A percentile compares a stretch with the other conserved stretches of the same genome.
Conservation (phyloP, 1,284 basidiomycete species). For the Dichomitus squalens region DNA sequence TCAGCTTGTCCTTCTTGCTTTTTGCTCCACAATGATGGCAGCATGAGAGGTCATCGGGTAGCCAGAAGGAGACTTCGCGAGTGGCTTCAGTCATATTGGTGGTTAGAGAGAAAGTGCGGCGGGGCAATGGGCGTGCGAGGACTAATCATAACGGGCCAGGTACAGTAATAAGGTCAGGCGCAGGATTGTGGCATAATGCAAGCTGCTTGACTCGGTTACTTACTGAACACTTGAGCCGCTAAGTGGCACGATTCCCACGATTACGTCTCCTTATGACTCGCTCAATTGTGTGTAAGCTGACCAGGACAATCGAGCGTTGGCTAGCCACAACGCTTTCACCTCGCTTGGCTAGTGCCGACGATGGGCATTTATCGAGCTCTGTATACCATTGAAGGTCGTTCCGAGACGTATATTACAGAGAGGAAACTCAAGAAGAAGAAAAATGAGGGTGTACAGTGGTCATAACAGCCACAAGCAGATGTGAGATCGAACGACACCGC, state of each 20-base stretch:
- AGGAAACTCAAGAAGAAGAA: too few species aligned
- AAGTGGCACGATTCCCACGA: not conserved
- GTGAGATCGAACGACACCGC: not conserved
- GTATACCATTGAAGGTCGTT: too few species aligned
- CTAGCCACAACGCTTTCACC: too few species aligned
- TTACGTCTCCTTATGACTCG: not conserved
- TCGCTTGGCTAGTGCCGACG: too few species aligned
- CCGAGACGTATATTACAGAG: too few species aligned
- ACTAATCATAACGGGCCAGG: too few species aligned
- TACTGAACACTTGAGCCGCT: not conserved
- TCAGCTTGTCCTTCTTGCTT: not conserved
- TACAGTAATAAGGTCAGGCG: not conserved
- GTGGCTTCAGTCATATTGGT: not conserved
- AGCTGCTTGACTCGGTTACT: not conserved
- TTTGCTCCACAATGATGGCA: conserved; percentile 7
- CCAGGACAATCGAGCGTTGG: too few species aligned
- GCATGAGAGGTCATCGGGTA: not conserved
- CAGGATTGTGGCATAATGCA: not conserved
- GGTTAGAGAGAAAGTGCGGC: not conserved
- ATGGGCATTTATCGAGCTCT: too few species aligned
- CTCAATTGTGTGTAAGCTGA: too few species aligned
- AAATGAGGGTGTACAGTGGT: conserved; percentile 3
- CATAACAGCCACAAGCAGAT: not conserved
- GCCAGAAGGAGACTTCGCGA: not conserved
- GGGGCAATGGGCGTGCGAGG: too few species aligned